Evolutionary conservation across 805 yeast genomes (phyloP).

Genomic region (Candida dajiaensis): DNA sequence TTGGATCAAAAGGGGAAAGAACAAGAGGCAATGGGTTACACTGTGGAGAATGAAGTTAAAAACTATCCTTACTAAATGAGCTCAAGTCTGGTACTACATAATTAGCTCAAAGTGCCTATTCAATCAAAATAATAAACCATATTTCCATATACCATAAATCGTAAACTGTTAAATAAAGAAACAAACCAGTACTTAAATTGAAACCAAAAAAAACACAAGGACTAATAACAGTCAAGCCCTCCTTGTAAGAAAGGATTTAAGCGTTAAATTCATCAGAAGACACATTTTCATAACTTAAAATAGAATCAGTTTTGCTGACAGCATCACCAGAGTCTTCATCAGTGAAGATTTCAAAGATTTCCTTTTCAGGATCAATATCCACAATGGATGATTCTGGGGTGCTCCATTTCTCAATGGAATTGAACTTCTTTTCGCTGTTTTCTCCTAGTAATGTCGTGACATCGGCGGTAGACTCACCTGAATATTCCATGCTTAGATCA

Average conservation of each 20-base stretch:
- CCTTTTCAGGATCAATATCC: background rate
- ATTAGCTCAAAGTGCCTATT: background rate
- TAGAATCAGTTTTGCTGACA: background rate
- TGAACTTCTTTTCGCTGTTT: background rate
- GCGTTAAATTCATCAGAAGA: too few relatives aligned
- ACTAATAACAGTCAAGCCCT: too few relatives aligned
- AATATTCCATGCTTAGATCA: too few relatives aligned
- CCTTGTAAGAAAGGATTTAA: too few relatives aligned
- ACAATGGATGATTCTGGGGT: background rate
- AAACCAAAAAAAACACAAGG: too few relatives aligned
- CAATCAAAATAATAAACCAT: background rate
- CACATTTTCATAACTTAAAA: background rate
- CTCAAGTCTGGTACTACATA: background rate
- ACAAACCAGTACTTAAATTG: too few relatives aligned
- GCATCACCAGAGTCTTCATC: background rate
- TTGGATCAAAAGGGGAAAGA: slow-evolving; percentile 39
- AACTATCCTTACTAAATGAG: slow-evolving; percentile 9
- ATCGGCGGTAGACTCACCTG: background rate
- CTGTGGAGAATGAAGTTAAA: slow-evolving; percentile 14
- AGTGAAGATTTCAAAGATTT: background rate
- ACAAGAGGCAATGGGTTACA: slow-evolving; percentile 18
- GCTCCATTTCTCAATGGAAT: background rate
- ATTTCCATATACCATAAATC: background rate
- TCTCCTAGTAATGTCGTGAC: background rate
- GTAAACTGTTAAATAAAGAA: background rate